Percentiles rank a stretch among this genome's conserved stretches.
Evolutionary conservation across 2,329 filamentous ascomycete genomes (phyloP).

Genomic region (Monilinia polystroma): DNA sequence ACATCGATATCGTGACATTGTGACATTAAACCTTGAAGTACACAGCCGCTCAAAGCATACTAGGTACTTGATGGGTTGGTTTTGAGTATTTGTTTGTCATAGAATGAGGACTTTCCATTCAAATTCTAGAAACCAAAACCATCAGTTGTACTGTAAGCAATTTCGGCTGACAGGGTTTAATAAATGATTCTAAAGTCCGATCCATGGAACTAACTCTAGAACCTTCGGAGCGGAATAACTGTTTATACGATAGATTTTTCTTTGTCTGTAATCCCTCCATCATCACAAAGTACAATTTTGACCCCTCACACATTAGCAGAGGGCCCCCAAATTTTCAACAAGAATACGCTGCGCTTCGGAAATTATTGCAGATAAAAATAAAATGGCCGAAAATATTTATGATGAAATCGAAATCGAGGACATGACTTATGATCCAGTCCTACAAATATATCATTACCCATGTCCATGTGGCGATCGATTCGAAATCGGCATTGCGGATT

Average conservation of each 20-base stretch:
- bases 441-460: constrained; percentile 92
- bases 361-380: background rate
- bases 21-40: background rate
- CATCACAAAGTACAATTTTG: background rate
- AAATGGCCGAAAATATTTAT: constrained; percentile 64
- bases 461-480: constrained; percentile 97
- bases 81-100: background rate
- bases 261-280: constrained; percentile 8
- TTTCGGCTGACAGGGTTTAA: background rate
- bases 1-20: background rate
- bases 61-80: too few relatives aligned
- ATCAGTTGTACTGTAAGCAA: constrained; percentile 5
- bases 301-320: background rate
- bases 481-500: constrained; percentile 80
- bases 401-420: constrained; percentile 99
- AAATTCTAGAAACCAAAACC: background rate
- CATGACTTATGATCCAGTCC: constrained; percentile 81
- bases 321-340: background rate
- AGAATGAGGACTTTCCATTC: background rate
- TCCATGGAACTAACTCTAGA: too few relatives aligned
- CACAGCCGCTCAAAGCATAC: background rate
- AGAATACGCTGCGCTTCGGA: background rate
- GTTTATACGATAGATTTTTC: constrained; percentile 5
- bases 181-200: background rate
- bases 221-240: background rate